Conservation (phyloP, 805 yeast genomes). For the Monosporozyma yasuniensis region DNA sequence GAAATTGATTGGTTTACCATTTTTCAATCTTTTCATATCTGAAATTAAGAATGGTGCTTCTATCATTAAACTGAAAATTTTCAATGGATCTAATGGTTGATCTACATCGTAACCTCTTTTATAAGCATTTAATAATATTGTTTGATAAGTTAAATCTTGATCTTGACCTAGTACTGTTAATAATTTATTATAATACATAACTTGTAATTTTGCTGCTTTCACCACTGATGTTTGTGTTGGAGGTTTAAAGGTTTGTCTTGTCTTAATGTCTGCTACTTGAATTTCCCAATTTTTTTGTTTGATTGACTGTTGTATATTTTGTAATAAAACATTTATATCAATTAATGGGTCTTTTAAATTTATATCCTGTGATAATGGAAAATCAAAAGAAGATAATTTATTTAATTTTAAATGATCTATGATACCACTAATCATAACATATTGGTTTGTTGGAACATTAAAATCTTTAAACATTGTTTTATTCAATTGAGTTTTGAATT, state of each 20-base stretch:
- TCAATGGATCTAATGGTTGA: slow-evolving; percentile 4
- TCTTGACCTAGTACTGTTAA: slow-evolving; percentile 32
- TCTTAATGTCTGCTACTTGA: slow-evolving; percentile 50
- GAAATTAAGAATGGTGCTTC: slow-evolving; percentile 32
- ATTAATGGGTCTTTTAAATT: not conserved
- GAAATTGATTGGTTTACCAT: slow-evolving; percentile 39
- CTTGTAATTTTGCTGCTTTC: slow-evolving; percentile 47
- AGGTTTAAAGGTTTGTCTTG: slow-evolving; percentile 36
- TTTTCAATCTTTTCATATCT: slow-evolving; percentile 39
- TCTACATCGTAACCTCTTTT: slow-evolving; percentile 42
- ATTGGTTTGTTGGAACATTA: slow-evolving; percentile 11
- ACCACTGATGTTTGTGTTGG: slow-evolving; percentile 47
- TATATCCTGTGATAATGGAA: not conserved
- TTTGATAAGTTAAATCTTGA: slow-evolving; percentile 31
- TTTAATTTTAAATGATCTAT: slow-evolving; percentile 42
- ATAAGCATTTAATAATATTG: slow-evolving; percentile 39
- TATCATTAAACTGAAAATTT: slow-evolving; percentile 18
- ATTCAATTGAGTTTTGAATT: not conserved
- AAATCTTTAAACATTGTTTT: slow-evolving; percentile 8
- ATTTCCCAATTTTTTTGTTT: slow-evolving; percentile 14
- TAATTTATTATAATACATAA: slow-evolving; percentile 47
- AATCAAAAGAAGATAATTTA: not conserved
- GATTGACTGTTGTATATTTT: not conserved
- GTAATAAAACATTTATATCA: not conserved
- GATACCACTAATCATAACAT: slow-evolving; percentile 52